Conservation (phyloP, 371 early-diverging fungal species). For the Mortierella polycephala region DNA sequence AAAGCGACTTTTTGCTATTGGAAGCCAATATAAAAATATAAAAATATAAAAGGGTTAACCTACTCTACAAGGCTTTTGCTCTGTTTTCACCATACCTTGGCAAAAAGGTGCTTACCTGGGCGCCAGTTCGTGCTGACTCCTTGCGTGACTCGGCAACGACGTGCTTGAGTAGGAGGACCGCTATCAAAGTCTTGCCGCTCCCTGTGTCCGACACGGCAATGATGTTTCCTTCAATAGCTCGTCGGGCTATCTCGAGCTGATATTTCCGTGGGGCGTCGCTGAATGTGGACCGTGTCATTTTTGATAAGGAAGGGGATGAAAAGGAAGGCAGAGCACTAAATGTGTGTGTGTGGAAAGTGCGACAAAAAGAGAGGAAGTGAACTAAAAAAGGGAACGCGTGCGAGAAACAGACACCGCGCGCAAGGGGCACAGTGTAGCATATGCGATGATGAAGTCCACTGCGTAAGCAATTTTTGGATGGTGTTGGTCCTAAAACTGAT, state of each 20-base stretch:
- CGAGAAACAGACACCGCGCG: no score
- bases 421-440: no score
- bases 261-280: slow-evolving; percentile 72
- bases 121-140: slow-evolving; percentile 51
- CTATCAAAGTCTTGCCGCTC: slow-evolving; percentile 90
- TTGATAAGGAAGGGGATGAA: not conserved
- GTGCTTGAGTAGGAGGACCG: slow-evolving; percentile 83
- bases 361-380: no score
- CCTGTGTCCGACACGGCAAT: slow-evolving; percentile 92
- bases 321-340: not conserved
- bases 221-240: slow-evolving; percentile 77
- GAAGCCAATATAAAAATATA: not conserved
- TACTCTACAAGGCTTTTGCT: no score
- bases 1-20: slow-evolving; percentile 59
- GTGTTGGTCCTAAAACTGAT: not conserved
- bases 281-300: not conserved
- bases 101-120: slow-evolving; percentile 43
- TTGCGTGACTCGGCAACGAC: slow-evolving; percentile 58
- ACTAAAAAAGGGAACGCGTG: no score
- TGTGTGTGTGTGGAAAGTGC: not conserved
- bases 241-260: slow-evolving; percentile 79
- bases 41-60: not conserved
- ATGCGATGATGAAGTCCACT: no score
- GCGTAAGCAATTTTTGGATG: no score
- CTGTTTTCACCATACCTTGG: no score